A percentile compares a stretch with the other conserved stretches of the same genome.
Evolutionary conservation across 1,284 basidiomycete genomes (phyloP).

Genomic region (Vanrija pseudolonga): DNA sequence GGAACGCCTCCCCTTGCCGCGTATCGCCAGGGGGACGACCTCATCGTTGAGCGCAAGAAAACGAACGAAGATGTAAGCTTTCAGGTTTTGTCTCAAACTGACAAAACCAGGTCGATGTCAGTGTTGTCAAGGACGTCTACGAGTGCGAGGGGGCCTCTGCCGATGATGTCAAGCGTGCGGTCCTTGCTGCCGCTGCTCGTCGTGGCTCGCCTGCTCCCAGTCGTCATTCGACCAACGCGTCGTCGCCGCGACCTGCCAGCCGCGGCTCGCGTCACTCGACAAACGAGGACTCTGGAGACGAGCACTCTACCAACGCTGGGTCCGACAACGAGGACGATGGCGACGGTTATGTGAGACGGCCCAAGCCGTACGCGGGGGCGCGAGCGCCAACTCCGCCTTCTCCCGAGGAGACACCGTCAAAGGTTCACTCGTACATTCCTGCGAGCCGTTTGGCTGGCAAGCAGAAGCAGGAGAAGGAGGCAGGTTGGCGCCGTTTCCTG

Average conservation of each 20-base stretch:
- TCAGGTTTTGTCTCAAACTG: too few relatives aligned
- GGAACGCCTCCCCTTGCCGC: slow-evolving; percentile 50
- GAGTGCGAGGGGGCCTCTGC: neutral
- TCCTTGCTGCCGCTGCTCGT: neutral
- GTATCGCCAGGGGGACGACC: slow-evolving; percentile 67
- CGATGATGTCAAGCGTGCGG: neutral
- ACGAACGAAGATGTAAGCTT: slow-evolving; percentile 53
- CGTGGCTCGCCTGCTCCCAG: neutral
- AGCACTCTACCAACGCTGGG: slow-evolving; percentile 17
- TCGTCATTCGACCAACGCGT: neutral
- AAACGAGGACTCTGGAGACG: neutral
- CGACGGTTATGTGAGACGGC: slow-evolving; percentile 11
- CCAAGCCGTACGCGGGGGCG: neutral
- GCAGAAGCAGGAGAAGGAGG: slow-evolving; percentile 5
- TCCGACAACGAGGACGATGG: slow-evolving; percentile 10
- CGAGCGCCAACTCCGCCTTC: neutral
- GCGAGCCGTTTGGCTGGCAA: slow-evolving; percentile 2
- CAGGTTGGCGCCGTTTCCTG: slow-evolving; percentile 15
- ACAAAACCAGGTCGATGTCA: too few relatives aligned
- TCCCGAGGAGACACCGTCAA: neutral
- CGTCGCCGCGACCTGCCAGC: neutral
- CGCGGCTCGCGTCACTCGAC: neutral
- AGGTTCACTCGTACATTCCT: slow-evolving; percentile 18
- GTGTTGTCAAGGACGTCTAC: neutral
- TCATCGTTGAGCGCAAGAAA: slow-evolving; percentile 60